Base-by-base conservation (phyloP, 768 basidiomycete species). In the Paxillus involutus region DNA sequence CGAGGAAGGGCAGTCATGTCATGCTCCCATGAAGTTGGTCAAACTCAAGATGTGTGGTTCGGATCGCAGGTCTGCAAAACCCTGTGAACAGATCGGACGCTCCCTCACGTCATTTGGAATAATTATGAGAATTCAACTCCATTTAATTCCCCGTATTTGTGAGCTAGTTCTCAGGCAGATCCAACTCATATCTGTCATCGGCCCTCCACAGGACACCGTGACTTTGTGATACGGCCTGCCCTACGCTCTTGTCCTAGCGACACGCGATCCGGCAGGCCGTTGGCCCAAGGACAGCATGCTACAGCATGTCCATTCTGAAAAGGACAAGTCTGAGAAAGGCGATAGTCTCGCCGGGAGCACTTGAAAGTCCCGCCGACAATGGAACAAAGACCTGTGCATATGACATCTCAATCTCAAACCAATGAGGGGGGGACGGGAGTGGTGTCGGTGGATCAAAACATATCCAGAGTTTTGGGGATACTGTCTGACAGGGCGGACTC, bases 91-190 rank as follows among this genome's bases (percentile, higher is more conserved):
- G 33, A 21, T 24, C 48, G 41, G 44, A 21, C 5, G 50, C 39
- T 11, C 19, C 47, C 57, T 62, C 55, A 57, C 63, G 63, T 64
- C 58, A 59, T 52, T 35, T 53, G 35, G 53, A 53, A 58, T 35
- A 49, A 47, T 55, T 58, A 57, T 58, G 52, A 50, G n/a, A 46
- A 47, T 21, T 37, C 17, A 12, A 35, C 26, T 26, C 21, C 19
- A 32, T 30, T 35, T 35, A 3, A 47, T 52, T 57, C 57, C 58
- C 63, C 50, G 52, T 59, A 59, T 45, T 19, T 47, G 53, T 6
- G 47, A 50, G 50, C 41, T 37, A 50, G 43, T 66, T 66, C 65
- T 69, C 67, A 69, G 62, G 55, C 59, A 67, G 66, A 67, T 67
- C 66, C 67, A 66, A 64, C 58, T 59, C 40, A 52, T 44, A 36